A percentile compares a stretch with the other conserved stretches of the same genome.
phyloP scores from a whole-genome alignment of 768 basidiomycete genomes.

The Pulveroboletus frians region DNA sequence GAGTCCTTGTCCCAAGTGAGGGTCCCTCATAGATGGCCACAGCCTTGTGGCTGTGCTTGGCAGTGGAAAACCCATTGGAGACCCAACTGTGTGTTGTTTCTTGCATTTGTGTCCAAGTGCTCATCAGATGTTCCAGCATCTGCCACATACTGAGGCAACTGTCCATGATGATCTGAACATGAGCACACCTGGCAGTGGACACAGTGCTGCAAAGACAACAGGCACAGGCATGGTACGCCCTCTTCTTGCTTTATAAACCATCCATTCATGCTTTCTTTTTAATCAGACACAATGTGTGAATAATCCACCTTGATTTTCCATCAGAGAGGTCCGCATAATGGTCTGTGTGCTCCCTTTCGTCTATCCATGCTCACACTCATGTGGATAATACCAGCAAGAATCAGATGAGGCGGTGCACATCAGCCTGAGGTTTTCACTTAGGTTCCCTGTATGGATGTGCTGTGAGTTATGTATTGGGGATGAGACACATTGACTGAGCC shows the following conservation, averaged over 20 bases:
- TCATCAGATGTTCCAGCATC: too few species aligned
- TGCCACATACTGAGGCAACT: too few species aligned
- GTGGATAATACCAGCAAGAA: neutral
- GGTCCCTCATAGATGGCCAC: neutral
- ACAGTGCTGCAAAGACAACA: neutral
- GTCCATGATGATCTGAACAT: too few species aligned
- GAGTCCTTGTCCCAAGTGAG: too few species aligned
- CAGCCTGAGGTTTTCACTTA: neutral
- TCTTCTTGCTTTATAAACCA: too few species aligned
- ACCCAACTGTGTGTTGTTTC: too few species aligned
- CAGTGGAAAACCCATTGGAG: too few species aligned
- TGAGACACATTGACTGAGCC: neutral
- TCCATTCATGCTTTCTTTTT: neutral
- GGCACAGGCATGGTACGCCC: neutral
- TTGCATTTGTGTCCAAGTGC: too few species aligned
- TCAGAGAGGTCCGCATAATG: neutral
- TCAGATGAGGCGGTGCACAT: neutral
- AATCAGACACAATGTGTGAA: neutral
- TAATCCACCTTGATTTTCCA: neutral
- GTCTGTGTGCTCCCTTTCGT: neutral
- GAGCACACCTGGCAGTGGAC: too few species aligned
- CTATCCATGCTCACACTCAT: neutral
- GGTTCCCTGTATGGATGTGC: too few species aligned
- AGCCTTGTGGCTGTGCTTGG: too few species aligned
- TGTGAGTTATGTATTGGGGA: too few species aligned